Evolutionary conservation across 805 yeast genomes (phyloP).

Genomic region (Saturnispora hagleri): DNA sequence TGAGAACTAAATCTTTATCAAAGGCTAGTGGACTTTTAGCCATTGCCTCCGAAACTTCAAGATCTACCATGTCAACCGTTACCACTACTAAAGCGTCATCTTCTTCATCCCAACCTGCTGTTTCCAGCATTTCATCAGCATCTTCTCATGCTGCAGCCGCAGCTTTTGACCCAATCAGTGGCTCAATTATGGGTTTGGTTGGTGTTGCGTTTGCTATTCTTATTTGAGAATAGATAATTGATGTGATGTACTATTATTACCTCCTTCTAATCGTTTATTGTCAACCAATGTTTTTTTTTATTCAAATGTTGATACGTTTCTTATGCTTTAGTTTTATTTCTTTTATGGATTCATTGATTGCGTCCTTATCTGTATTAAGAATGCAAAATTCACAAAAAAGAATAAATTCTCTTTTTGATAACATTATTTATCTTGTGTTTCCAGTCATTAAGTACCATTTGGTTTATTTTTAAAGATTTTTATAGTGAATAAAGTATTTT

Average conservation of each 20-base stretch:
- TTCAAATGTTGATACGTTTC: background rate
- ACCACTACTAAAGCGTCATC: slow-evolving; percentile 19
- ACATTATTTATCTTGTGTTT: background rate
- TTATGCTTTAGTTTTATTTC: background rate
- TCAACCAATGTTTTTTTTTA: background rate
- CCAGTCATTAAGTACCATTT: background rate
- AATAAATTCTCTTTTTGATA: background rate
- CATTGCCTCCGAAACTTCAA: slow-evolving; percentile 30
- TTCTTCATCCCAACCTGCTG: slow-evolving; percentile 22
- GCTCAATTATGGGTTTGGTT: slow-evolving; percentile 26
- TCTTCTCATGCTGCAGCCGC: slow-evolving; percentile 23
- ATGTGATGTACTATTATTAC: background rate
- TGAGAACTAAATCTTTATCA: slow-evolving; percentile 17
- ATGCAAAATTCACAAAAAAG: background rate
- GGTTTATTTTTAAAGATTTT: slow-evolving; percentile 1
- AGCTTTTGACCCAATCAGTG: slow-evolving; percentile 23
- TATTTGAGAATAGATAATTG: slow-evolving; percentile 17
- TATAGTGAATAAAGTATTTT: background rate
- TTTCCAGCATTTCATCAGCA: slow-evolving; percentile 9
- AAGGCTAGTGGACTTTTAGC: slow-evolving; percentile 33
- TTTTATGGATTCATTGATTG: background rate
- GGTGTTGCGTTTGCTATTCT: slow-evolving; percentile 32
- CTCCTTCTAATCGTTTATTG: background rate
- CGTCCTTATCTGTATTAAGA: background rate
- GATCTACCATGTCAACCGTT: slow-evolving; percentile 6